Percentiles rank a stretch among this genome's conserved stretches.
Evolutionary conservation across 73 alveolate genomes (phyloP).

Genomic region (Paramecium octaurelia): DNA sequence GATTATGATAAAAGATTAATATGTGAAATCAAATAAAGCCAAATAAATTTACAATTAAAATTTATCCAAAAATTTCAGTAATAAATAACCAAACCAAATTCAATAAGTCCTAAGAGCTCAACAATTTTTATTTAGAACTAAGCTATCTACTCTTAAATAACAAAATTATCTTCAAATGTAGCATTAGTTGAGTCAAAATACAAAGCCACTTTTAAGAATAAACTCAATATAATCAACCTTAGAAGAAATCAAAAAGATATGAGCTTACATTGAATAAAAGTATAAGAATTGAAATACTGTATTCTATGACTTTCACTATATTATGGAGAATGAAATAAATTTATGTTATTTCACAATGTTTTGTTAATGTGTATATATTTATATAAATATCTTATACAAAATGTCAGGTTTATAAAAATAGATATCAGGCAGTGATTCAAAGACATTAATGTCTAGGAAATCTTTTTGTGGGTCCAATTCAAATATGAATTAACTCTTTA

Average conservation of each 20-base stretch:
- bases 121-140: neutral
- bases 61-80: neutral
- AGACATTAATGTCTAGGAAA: constrained; percentile 1
- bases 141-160: neutral
- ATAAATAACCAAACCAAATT: neutral
- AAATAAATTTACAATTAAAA: neutral
- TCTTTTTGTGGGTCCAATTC: constrained; percentile 50
- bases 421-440: neutral
- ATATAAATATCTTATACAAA: neutral
- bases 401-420: neutral
- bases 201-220: neutral
- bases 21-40: neutral
- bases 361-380: neutral
- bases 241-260: neutral
- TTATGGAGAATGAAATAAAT: neutral
- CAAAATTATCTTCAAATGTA: neutral
- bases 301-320: neutral
- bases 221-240: neutral
- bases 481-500: neutral
- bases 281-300: neutral
- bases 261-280: neutral
- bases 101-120: neutral
- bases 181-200: neutral
- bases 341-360: neutral
- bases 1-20: neutral